A percentile compares a stretch with the other conserved stretches of the same genome.
Conservation (phyloP, 179 eudicot genomes). For the Beta macrorhiza region DNA sequence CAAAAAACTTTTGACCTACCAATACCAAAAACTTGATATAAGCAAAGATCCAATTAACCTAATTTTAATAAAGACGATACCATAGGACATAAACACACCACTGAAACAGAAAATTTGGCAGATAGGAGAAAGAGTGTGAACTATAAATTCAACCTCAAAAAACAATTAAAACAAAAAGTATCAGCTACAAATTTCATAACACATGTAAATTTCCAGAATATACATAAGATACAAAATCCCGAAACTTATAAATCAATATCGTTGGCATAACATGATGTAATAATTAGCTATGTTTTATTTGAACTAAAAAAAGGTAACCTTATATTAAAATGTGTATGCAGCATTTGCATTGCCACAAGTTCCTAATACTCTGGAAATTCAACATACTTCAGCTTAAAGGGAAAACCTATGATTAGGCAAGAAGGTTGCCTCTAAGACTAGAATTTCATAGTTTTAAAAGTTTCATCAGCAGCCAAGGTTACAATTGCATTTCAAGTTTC, state of each 20-base stretch:
- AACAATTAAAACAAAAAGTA: neutral
- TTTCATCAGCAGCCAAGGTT: conserved; percentile 33
- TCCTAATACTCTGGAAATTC: neutral
- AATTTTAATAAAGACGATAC: conserved; percentile 9
- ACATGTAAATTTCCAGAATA: neutral
- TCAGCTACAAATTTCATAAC: neutral
- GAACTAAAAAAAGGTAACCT: neutral
- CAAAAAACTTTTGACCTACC: conserved; percentile 6
- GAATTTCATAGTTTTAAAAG: conserved; percentile 41
- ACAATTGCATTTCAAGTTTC: conserved; percentile 41
- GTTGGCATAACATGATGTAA: neutral
- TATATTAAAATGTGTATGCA: neutral
- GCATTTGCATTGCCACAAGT: neutral
- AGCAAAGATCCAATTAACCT: conserved; percentile 16
- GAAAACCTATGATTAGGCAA: conserved; percentile 29
- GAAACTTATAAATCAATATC: neutral
- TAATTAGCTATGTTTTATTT: neutral
- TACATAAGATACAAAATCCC: neutral
- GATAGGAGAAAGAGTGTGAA: neutral
- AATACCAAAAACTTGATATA: conserved; percentile 10
- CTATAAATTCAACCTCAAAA: neutral
- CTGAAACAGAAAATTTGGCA: conserved; percentile 17
- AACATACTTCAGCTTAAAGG: conserved; percentile 53
- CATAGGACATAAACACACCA: neutral
- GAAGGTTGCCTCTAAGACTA: conserved; percentile 56